Base-by-base conservation (phyloP, 1,284 basidiomycete genomes). In the Ganoderma lingzhi region DNA sequence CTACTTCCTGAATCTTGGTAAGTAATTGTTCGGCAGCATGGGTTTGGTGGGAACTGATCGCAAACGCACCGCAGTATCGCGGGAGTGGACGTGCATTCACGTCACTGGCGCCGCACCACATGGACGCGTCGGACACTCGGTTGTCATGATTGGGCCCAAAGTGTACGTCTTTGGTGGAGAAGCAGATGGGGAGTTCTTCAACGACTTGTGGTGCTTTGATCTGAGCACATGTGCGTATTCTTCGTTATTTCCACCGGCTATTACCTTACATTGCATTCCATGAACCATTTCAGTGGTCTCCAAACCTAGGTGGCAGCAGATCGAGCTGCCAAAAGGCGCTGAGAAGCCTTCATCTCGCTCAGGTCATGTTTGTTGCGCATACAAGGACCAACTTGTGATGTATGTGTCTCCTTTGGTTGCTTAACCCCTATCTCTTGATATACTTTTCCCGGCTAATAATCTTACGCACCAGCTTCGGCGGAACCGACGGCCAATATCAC, bases 111-210 rank as follows among this genome's bases (percentile, higher is more conserved):
- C 90, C 10, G 86, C 89, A 1, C 96, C 96, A 0, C 86, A 88
- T n/a, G 97, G 97, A 3, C 87, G 97, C 66, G 97, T 98, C 78
- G 97, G 97, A 0, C 97, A 99, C 80, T 92, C 96, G 3, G 95
- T 96, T n/a, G 91, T 93, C 41, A 96, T 99, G 90, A 87, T 91
- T 71, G 95, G 93, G 61, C 93, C 93, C 71, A 91, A 88, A 77
- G 96, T 98, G 81, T 94, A 95, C 78, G 87, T 98, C 48, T 98
- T 98, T 78, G 97, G 97, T 71, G 97, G 97, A 51, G 96, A 98
- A 79, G 94, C 95, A 17, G 92, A 96, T 71, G 93, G 93, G 37
- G 88, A 93, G 75, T 98, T 97, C 79, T 87, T 97, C 80, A 95
- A 96, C 79, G 97, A 99, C 81, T 81, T 99, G 56, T 98, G 96